Evolutionary conservation across 2,329 filamentous ascomycete genomes (phyloP), one percentile per base, ranked within the genome.

Genomic region (Penicillium sp.): DNA sequence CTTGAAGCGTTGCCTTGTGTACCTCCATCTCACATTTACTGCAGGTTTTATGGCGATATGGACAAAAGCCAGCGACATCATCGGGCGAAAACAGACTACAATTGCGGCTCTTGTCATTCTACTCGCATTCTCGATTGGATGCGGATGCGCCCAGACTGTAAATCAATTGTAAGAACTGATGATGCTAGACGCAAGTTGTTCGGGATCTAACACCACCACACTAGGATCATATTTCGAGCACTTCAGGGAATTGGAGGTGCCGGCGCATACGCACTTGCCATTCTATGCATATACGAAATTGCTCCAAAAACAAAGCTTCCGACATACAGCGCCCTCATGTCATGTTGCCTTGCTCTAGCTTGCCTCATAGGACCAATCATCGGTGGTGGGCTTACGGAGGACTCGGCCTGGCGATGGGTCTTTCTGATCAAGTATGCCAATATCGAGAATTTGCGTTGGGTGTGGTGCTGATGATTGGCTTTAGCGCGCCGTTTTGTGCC

Each of bases 241-340:
- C 65, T 74, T 7, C 72, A 75, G 63, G 73, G 73, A 34, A 69
- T 75, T 31, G 73, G 73, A 7, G 72, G 68, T 4, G 66, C 68
- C 3, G 73, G 73, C n/a, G 59, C 68, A n/a, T 70, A 69, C 35
- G 66, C 72, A 2, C 60, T 76, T 8, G 65, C 64, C 15, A 67
- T 69, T 22, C 49, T 74, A 20, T 63, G 72, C 20, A 66, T 72
- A 17, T 70, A 72, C 42, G 73, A 75, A 39, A 68, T 73, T 41
- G 62, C 70, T 7, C 69, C 69, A 2, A 69, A 67, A 50, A 49
- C 60, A 1, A 65, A 66, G 38, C 60, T 70, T 39, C 67, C 69
- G 0, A 61, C 48, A 5, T 68, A 70, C 49, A 69, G 69, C 28
- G 63, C 57, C 38, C 47, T 71, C 34, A 67, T 68, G 59, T 65